Evolutionary conservation across 108 stramenopile species (phyloP).

Genomic region (Parietichytrium sp.): DNA sequence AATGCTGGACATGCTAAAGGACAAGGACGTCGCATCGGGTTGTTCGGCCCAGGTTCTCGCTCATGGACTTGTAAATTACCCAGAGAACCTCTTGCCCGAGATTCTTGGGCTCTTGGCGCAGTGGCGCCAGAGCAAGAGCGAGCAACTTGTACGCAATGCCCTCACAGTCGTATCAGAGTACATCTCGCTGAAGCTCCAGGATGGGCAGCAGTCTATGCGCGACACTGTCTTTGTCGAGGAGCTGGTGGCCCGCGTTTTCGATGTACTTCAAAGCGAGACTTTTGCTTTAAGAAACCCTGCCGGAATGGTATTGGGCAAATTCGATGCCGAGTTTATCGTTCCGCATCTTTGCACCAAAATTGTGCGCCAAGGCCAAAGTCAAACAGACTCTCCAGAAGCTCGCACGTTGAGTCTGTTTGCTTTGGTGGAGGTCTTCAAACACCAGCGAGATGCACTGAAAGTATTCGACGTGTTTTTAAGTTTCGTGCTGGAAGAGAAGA

Average conservation of each 20-base stretch:
- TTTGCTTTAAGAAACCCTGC: not conserved
- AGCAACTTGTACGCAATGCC: not conserved
- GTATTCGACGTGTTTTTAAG: not conserved
- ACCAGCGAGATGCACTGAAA: not conserved
- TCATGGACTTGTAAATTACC: not conserved
- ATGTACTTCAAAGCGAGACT: not conserved
- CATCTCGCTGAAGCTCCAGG: not conserved
- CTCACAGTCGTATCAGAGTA: not conserved
- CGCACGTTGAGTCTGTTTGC: not conserved
- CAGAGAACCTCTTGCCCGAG: not conserved
- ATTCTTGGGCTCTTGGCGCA: not conserved
- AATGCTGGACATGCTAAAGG: not conserved
- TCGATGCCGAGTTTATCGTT: not conserved
- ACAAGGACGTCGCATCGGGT: not conserved
- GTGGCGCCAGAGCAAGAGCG: too few relatives aligned
- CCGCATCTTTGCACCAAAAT: not conserved
- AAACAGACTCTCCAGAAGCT: not conserved
- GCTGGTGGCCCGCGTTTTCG: not conserved
- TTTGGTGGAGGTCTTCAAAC: not conserved
- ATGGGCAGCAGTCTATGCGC: not conserved
- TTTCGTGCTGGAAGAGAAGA: not conserved
- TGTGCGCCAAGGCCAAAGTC: too few relatives aligned
- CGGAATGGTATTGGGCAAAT: not conserved
- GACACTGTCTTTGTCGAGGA: not conserved
- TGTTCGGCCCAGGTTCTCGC: slow-evolving; percentile 13